Evolutionary conservation across 192 early-diverging fungal species (phyloP), one percentile per base, ranked within the genome.

Genomic region (Mortierella claussenii): DNA sequence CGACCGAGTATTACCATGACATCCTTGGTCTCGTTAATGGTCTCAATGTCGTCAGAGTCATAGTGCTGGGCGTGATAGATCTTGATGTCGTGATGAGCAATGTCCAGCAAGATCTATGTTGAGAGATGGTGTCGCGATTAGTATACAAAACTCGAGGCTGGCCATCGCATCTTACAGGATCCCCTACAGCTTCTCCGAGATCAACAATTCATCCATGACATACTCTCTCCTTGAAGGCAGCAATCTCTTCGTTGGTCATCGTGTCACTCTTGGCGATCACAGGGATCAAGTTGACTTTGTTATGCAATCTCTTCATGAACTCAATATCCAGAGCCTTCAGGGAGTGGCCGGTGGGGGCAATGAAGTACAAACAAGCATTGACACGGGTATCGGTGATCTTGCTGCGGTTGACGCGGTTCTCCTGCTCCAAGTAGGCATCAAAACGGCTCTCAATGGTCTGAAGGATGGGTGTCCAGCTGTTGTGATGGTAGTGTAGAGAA

Each of bases 391-490:
- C 97, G 57, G 87, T 85, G 81, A 99, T 95, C 81, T 91, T 90
- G 80, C 82, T 91, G 68, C 90, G 91, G 83, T 89, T 97, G 79
- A 89, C 95, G 50, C 89, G 83, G 79, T 95, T 92, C 81, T 99
- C 97, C 86, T 97, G 94, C 21, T 94, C 90, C 37, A 99, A 83
- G 70, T 93, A 99, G 21, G 91, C 86, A 61, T 94, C 94, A 81
- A 95, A 98, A 68, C 96, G 95, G 49, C 93, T 90, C 85, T 98
- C 94, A 80, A 99, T 97, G 80, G 94, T 92, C 68, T 96, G 90
- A 65, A 96, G 79, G 74, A 99, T 96, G 7, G 97, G 96, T 79
- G 97, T 94, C 97, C 97, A 99, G 79, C 93, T 94, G n/a, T n/a
- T n/a, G 68, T 76, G 28, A 50, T 46, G 20, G 43, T 54, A 15